Evolutionary conservation across 2,329 filamentous ascomycete species (phyloP).

Genomic region (Arachnomyces sp.): DNA sequence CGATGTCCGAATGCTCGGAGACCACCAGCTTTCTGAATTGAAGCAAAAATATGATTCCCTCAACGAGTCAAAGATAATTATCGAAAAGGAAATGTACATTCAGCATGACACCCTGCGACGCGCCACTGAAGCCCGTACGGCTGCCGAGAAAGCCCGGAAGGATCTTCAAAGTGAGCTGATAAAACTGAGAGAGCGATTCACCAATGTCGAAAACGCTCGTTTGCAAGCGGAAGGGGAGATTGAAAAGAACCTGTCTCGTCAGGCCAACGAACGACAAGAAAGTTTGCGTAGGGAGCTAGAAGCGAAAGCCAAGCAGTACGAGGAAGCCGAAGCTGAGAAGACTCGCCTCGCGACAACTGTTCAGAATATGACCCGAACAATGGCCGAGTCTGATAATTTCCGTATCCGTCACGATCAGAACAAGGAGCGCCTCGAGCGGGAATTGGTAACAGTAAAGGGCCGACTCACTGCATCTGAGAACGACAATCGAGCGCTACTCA

Average conservation of each 20-base stretch:
- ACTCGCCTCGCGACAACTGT: conserved; percentile 69
- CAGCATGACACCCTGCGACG: conserved; percentile 87
- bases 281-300: conserved; percentile 74
- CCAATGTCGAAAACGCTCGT: conserved; percentile 77
- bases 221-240: conserved; percentile 72
- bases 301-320: conserved; percentile 65
- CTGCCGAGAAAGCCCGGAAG: conserved; percentile 79
- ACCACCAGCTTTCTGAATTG: conserved; percentile 76
- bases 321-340: conserved; percentile 73
- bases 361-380: conserved; percentile 77
- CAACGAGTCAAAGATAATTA: conserved; percentile 91
- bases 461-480: conserved; percentile 88
- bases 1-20: conserved; percentile 81
- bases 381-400: conserved; percentile 82
- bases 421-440: conserved; percentile 85
- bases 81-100: conserved; percentile 94
- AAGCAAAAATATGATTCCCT: conserved; percentile 78
- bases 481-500: conserved; percentile 88
- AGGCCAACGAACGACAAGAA: conserved; percentile 72
- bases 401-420: conserved; percentile 85
- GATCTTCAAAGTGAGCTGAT: conserved; percentile 82
- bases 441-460: conserved; percentile 84
- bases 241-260: conserved; percentile 68
- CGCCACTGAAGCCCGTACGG: conserved; percentile 70
- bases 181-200: conserved; percentile 71